Conservation (phyloP, 176 grass and related monocot genomes). For the Avena atlantica region DNA sequence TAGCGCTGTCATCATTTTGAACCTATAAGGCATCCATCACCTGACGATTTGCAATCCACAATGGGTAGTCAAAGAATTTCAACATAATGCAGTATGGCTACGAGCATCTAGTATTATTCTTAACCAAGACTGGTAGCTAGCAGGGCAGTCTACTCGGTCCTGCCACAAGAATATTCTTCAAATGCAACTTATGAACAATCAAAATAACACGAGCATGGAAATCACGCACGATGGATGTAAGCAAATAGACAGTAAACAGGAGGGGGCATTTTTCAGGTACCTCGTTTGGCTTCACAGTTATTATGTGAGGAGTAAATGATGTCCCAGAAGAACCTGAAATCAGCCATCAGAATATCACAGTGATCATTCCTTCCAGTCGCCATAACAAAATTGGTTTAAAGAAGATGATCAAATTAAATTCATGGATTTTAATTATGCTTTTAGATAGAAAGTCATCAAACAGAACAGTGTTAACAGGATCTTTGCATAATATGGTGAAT, state of each 20-base stretch:
- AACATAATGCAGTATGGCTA: background rate
- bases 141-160: background rate
- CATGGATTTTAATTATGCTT: background rate
- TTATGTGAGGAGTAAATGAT: slow-evolving; percentile 99
- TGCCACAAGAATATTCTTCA: slow-evolving; percentile 10
- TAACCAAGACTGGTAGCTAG: background rate
- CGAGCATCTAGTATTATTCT: background rate
- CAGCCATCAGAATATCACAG: background rate
- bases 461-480: background rate
- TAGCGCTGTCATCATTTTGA: slow-evolving; percentile 20
- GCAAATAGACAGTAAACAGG: background rate
- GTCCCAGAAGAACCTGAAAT: slow-evolving; percentile 79
- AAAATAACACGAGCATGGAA: slow-evolving; percentile 29
- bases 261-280: slow-evolving; percentile 49
- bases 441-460: background rate
- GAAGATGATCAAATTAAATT: slow-evolving; percentile 8
- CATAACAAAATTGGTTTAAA: background rate
- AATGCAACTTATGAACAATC: slow-evolving; percentile 33
- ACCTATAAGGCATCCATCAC: background rate
- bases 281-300: slow-evolving; percentile 95
- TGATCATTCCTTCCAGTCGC: slow-evolving; percentile 4
- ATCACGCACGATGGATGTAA: background rate
- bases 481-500: background rate
- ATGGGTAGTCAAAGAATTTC: background rate
- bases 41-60: background rate